These are phyloP conservation scores for Geosmithia morbida DNA, from an alignment of 2,329 filamentous ascomycete species.

Conservation along the genomic window DNA sequence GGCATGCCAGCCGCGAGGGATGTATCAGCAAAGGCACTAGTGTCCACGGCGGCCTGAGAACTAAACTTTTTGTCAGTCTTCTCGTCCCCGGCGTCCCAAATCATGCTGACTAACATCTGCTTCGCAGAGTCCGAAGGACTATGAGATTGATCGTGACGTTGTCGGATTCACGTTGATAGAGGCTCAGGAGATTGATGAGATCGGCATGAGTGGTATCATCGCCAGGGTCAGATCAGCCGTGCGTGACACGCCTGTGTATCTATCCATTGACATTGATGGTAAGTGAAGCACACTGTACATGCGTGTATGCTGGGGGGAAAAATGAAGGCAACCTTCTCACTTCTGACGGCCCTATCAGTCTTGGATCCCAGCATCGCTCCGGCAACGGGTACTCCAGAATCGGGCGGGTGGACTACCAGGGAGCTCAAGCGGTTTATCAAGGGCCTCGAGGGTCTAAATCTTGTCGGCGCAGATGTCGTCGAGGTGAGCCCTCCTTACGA, in stretches of 20 bases:
- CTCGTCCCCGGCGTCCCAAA: not conserved
- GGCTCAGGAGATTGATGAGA: constrained; percentile 71
- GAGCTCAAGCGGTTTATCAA: constrained; percentile 68
- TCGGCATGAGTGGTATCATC: constrained; percentile 54
- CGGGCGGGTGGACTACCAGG: constrained; percentile 71
- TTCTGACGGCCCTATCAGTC: constrained; percentile 11
- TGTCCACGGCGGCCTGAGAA: constrained; percentile 67
- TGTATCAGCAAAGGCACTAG: constrained; percentile 59
- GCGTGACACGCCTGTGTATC: constrained; percentile 59
- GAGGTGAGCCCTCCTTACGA: constrained; percentile 77
- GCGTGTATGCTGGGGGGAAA: too few species aligned
- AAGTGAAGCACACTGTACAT: not conserved
- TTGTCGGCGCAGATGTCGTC: constrained; percentile 73
- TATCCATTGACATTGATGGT: constrained; percentile 58
- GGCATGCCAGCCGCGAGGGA: constrained; percentile 64
- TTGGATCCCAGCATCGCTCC: constrained; percentile 48
- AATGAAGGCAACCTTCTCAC: constrained; percentile 16
- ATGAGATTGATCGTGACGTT: constrained; percentile 54
- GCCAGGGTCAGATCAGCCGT: constrained; percentile 51
- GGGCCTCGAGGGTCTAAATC: constrained; percentile 62
- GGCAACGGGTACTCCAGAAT: constrained; percentile 69
- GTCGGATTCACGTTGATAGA: constrained; percentile 57
- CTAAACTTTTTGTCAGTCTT: constrained; percentile 47
- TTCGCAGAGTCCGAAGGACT: constrained; percentile 36
- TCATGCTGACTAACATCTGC: not conserved